Base-by-base conservation (phyloP, 169 alveolate genomes). In the Plasmodium adleri region DNA sequence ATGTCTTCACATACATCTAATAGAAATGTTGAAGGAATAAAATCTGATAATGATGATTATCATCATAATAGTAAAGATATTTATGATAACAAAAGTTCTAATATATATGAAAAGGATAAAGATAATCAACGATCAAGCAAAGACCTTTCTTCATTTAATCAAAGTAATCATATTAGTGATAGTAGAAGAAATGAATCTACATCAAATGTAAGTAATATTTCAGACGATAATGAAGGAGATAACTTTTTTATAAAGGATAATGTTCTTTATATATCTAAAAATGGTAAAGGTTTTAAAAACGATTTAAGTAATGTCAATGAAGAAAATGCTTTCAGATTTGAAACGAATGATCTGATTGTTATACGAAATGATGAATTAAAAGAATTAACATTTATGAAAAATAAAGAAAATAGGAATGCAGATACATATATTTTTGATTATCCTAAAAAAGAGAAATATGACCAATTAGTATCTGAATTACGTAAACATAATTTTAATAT, bases 371-470 rank as follows among this genome's bases (percentile, higher is more conserved):
- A 86, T 39, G 28, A 47, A n/a, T 20, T 15, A 22, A 74, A 72
- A 60, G 92, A 86, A 72, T 86, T 86, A 72, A 86, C 92, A 3
- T 59, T 86, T 72, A 72, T 86, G 24, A 72, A 71, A 50, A 86
- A n/a, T 20, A 26, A 59, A 50, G 59, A 71, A 47, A 86, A 58
- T 22, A 28, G 24, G 9, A 68, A 62, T 60, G 76, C 71, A 60
- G 92, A 86, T 66, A 72, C 72, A 28, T 86, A 86, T 56, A 20
- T 86, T 22, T 86, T 72, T 49, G 70, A 86, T 32, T 62, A 72
- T 64, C 76, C 88, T 28, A 72, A 60, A 26, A 86, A 72, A 74
- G 76, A 72, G 22, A 86, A 86, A 49, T 86, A 86, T 72, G 72
- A 86, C 20, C 59, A 86, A 59, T 22, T 70, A 15, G 50, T 86